These are phyloP conservation scores for Lablab purpureus DNA, from an alignment of 306 rosid species.

Conservation along the genomic window DNA sequence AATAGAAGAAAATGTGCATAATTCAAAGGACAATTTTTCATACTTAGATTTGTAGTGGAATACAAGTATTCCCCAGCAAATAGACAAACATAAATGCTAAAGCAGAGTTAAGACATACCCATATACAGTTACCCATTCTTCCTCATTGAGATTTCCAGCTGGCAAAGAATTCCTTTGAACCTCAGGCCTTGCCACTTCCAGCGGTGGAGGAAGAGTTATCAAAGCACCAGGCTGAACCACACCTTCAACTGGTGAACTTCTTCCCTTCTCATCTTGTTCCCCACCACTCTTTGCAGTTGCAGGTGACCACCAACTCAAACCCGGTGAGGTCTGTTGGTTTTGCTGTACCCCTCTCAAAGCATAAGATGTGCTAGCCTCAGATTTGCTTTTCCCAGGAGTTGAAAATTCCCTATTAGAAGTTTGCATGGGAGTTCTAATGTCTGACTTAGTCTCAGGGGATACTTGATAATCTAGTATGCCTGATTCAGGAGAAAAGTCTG, in stretches of 20 bases:
- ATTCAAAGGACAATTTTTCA: constrained; percentile 2
- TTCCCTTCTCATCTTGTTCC: constrained; percentile 86
- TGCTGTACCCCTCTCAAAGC: constrained; percentile 72
- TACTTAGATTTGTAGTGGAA: constrained; percentile 33
- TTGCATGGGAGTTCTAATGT: constrained; percentile 66
- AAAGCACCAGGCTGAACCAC: constrained; percentile 91
- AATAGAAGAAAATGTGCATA: background rate
- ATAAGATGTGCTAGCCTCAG: constrained; percentile 83
- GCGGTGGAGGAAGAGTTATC: constrained; percentile 86
- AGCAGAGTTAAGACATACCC: constrained; percentile 68
- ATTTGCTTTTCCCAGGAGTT: constrained; percentile 64
- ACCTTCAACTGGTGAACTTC: constrained; percentile 93
- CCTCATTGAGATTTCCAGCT: constrained; percentile 77
- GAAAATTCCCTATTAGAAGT: constrained; percentile 65
- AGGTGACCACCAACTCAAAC: constrained; percentile 86
- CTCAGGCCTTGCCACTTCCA: constrained; percentile 94
- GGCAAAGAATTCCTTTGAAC: constrained; percentile 77
- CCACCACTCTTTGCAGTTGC: constrained; percentile 74
- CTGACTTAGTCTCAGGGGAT: constrained; percentile 84
- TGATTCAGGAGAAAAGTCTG: constrained; percentile 90
- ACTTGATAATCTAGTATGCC: constrained; percentile 87
- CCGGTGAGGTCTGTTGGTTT: constrained; percentile 67
- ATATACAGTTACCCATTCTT: constrained; percentile 96
- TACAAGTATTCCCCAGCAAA: constrained; percentile 14
- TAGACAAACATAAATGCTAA: constrained; percentile 17